Base-by-base conservation (phyloP, 306 rosid species). In the Hippophae gyantsensis region DNA sequence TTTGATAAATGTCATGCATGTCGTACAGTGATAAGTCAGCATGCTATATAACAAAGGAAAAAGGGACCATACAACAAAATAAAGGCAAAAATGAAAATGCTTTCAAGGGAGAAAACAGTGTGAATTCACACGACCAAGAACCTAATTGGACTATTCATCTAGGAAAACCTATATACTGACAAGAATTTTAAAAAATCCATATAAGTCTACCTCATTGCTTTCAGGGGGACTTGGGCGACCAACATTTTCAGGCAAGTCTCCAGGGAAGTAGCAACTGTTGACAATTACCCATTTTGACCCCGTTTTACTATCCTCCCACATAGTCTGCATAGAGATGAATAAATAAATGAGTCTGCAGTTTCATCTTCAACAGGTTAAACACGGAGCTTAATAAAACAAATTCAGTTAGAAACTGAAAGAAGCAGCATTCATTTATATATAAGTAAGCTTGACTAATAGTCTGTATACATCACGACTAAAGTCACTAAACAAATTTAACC, bases 251-350 rank as follows among this genome's bases (percentile, higher is more conserved):
- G 96, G 95, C 67, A 93, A 79, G 72, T 88, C 94, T 46, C 71
- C 76, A 42, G 95, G 93, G 81, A 88, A 88, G 85, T 78, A 84
- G 81, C 89, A 88, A 50, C 70, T 83, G 7, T 72, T 78, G 61
- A 76, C 84, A 68, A 66, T 67, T 59, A 79, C 82, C 96, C 88
- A 82, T 73, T 79, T 88, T 64, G 78, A 69, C 60, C 93, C 88
- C 72, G 78, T 80, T 69, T 79, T 70, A 63, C 74, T 71, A 61
- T 93, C 97, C 81, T 84, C 95, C 87, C 87, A 88, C 95, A 93
- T 80, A 32, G 88, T 83, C 99, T 93, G 95, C 61, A 69, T 68
- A 60, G 5, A 32, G 4, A 32, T 32, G 38, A 65, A 73, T 60
- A 74, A 51, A 26, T 42, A 76, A 48, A 56, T 41, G 14, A 54